Evolutionary conservation across 2,329 filamentous ascomycete genomes (phyloP), one percentile per base, ranked within the genome.

Genomic region (Ophiostoma quercus): DNA sequence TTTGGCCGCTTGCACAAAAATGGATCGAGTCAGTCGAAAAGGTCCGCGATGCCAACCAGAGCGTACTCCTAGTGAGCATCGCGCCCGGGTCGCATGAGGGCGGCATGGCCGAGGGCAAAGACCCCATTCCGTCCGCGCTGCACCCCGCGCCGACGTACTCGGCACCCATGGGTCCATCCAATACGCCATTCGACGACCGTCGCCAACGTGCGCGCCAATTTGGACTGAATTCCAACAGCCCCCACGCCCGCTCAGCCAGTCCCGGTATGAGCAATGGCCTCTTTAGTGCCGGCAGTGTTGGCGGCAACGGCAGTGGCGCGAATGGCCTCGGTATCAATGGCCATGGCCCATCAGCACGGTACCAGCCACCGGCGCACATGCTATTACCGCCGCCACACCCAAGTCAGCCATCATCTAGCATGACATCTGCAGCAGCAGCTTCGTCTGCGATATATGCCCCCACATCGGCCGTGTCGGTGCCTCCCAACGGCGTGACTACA

Each of bases 1-100:
- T 83, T 9, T 85, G 83, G 83, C 83, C 83, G 0, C 77, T 85
- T 6, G 83, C 83, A 0, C 77, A 78, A 3, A 80, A 81, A 14
- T 85, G 83, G 83, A 78, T 81, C 11, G 80, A 81, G 1, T 79
- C 81, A 0, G 75, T 85, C 1, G 80, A 82, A 67, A 80, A 79
- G 47, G 82, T 83, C 73, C 60, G 68, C 8, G 79, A 79, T 32
- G 77, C 78, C 37, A 81, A 83, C 71, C 78, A 81, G 5, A 79
- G 79, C 68, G 77, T 77, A n/a, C 75, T 78, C 1, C 75, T 79
- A 8, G 76, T 76, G 8, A 66, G 22, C 39, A 39, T 66, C 4
- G 65, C 65, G 11, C 65, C 39, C 19, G 67, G n/a, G 22, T 47
- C 69, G 9, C 77, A 79, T 29, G 80, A 84, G 62, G 80, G 79